These are phyloP conservation scores for Zoysia pacifica DNA, from an alignment of 176 grass and related monocot species.

Conservation along the genomic window DNA sequence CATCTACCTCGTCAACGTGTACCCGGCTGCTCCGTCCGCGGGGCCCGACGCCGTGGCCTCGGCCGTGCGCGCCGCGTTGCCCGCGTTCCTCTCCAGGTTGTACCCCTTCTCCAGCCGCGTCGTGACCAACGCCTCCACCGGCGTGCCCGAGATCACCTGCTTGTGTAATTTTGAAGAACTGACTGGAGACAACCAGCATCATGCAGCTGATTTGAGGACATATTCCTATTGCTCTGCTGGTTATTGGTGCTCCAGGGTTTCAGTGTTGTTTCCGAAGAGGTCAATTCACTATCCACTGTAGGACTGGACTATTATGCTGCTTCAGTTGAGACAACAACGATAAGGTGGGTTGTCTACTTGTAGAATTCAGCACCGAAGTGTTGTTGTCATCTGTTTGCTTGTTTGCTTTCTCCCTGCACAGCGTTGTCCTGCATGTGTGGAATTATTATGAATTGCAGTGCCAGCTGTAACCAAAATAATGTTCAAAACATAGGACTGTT, in stretches of 20 bases:
- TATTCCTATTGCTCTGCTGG: slow-evolving; percentile 44
- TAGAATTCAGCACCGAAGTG: slow-evolving; percentile 25
- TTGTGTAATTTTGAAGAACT: slow-evolving; percentile 63
- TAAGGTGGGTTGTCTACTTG: slow-evolving; percentile 38
- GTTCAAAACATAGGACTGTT: neutral
- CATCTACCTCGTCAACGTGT: slow-evolving; percentile 45
- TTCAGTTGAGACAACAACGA: slow-evolving; percentile 52
- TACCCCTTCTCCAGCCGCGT: slow-evolving; percentile 53
- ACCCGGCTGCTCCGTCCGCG: slow-evolving; percentile 10
- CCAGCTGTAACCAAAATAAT: neutral
- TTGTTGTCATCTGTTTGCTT: slow-evolving; percentile 41
- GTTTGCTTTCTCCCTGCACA: slow-evolving; percentile 54
- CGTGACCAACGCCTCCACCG: neutral
- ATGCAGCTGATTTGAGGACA: slow-evolving; percentile 32
- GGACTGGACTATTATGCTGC: slow-evolving; percentile 37
- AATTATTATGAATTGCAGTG: neutral
- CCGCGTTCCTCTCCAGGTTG: slow-evolving; percentile 48
- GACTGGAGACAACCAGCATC: slow-evolving; percentile 54
- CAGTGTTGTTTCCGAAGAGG: slow-evolving; percentile 43
- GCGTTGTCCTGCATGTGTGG: slow-evolving; percentile 48
- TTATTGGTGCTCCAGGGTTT: slow-evolving; percentile 55
- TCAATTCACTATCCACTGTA: slow-evolving; percentile 18
- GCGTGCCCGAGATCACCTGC: slow-evolving; percentile 45
- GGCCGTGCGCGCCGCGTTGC: neutral
- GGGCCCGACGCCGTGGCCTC: slow-evolving; percentile 28